A percentile compares a stretch with the other conserved stretches of the same genome.
Evolutionary conservation across 1,284 basidiomycete species (phyloP).

Genomic region (Entoloma clypeatum): DNA sequence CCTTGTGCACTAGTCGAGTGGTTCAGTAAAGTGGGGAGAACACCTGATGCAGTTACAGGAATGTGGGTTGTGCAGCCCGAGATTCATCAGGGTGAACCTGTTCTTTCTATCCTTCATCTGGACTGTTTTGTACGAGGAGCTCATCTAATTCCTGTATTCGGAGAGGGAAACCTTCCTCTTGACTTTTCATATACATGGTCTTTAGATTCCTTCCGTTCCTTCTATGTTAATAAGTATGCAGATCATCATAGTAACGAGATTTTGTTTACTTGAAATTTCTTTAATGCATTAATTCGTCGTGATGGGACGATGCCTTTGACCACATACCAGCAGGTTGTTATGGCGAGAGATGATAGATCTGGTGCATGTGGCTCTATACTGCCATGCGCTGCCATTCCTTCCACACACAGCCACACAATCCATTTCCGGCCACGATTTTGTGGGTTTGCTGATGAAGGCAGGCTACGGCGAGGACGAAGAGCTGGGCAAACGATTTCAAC

Average conservation of each 20-base stretch:
- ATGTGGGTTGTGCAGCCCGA: slow-evolving; percentile 16
- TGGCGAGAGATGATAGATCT: too few relatives aligned
- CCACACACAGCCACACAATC: too few relatives aligned
- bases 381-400: too few relatives aligned
- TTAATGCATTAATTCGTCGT: too few relatives aligned
- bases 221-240: slow-evolving; percentile 24
- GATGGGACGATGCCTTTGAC: too few relatives aligned
- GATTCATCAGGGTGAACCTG: neutral
- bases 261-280: too few relatives aligned
- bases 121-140: slow-evolving; percentile 19
- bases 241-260: slow-evolving; percentile 19
- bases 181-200: slow-evolving; percentile 11
- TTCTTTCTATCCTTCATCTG: slow-evolving; percentile 14
- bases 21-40: slow-evolving; percentile 10
- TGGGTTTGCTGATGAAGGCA: too few relatives aligned
- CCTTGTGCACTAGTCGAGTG: slow-evolving; percentile 20
- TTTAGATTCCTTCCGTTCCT: slow-evolving; percentile 19
- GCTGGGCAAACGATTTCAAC: too few relatives aligned
- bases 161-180: slow-evolving; percentile 12
- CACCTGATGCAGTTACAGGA: slow-evolving; percentile 6
- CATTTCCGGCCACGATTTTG: too few relatives aligned
- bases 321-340: too few relatives aligned
- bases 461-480: too few relatives aligned
- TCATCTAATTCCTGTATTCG: slow-evolving; percentile 18
- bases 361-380: too few relatives aligned